These are phyloP conservation scores for Aaosphaeria arxii DNA, from an alignment of 2,329 filamentous ascomycete species.

Conservation along the genomic window DNA sequence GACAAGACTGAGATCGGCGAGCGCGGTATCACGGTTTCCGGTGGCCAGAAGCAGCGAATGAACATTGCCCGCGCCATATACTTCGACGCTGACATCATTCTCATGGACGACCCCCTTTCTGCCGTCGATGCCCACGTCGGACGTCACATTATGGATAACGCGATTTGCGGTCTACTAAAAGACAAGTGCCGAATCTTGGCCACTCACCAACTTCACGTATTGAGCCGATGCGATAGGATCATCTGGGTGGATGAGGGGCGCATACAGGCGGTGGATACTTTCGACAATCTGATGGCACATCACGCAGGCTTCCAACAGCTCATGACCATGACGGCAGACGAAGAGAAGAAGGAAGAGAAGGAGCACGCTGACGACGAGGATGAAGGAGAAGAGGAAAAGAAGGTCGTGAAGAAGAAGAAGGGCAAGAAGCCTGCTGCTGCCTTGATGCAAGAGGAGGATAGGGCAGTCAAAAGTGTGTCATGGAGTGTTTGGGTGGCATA, in stretches of 20 bases:
- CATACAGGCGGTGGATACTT: constrained; percentile 84
- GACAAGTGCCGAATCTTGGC: constrained; percentile 89
- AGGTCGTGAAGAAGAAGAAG: constrained; percentile 36
- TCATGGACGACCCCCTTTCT: constrained; percentile 64
- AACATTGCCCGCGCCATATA: constrained; percentile 84
- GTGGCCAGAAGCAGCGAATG: constrained; percentile 90
- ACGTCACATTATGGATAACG: constrained; percentile 81
- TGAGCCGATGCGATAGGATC: constrained; percentile 86
- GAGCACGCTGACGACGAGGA: constrained; percentile 51
- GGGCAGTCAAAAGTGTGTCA: constrained; percentile 71
- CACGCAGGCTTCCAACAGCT: constrained; percentile 76
- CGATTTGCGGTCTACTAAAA: constrained; percentile 83
- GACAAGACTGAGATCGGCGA: constrained; percentile 94
- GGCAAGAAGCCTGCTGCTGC: constrained; percentile 48
- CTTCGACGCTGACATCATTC: constrained; percentile 60
- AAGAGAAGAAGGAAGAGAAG: constrained; percentile 48
- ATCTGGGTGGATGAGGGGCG: constrained; percentile 88
- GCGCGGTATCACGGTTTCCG: constrained; percentile 90
- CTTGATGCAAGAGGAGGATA: constrained; percentile 73
- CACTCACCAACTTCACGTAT: constrained; percentile 91
- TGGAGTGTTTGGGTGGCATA: constrained; percentile 80
- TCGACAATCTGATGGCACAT: constrained; percentile 77
- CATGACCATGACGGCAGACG: constrained; percentile 75
- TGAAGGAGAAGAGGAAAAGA: constrained; percentile 58
- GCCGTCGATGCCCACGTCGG: constrained; percentile 59